These are phyloP conservation scores for Hemileccinum rubropunctum DNA, from an alignment of 768 basidiomycete species.

Conservation along the genomic window DNA sequence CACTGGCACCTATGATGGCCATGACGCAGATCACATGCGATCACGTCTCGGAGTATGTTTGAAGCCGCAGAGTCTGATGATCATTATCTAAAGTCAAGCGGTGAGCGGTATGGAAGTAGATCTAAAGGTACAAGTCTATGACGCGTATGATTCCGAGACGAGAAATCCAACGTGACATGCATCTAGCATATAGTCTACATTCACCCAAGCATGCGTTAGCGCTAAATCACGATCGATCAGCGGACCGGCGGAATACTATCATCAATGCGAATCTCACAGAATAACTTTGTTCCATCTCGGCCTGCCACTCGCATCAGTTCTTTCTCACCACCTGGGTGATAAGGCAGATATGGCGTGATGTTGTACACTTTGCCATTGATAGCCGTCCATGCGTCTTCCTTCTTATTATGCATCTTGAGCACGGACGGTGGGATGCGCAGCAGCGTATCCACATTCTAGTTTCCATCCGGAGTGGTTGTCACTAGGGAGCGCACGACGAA, in stretches of 20 bases:
- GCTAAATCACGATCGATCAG: slow-evolving; percentile 43
- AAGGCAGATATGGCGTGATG: slow-evolving; percentile 86
- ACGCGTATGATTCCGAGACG: slow-evolving; percentile 60
- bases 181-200: slow-evolving; percentile 94
- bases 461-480: background rate
- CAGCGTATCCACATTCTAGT: slow-evolving; percentile 67
- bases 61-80: background rate
- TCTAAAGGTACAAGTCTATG: slow-evolving; percentile 20
- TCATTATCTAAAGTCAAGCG: background rate
- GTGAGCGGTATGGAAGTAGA: background rate
- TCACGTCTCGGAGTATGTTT: background rate
- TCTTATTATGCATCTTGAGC: slow-evolving; percentile 6
- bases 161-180: slow-evolving; percentile 90
- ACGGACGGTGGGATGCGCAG: slow-evolving; percentile 72
- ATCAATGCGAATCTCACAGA: slow-evolving; percentile 56
- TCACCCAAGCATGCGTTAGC: slow-evolving; percentile 94
- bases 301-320: slow-evolving; percentile 96
- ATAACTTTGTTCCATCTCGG: slow-evolving; percentile 90
- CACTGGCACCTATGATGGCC: no score
- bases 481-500: background rate
- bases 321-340: slow-evolving; percentile 92
- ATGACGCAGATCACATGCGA: background rate
- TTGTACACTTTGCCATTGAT: slow-evolving; percentile 96
- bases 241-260: background rate
- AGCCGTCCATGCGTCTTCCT: slow-evolving; percentile 82